Conservation (phyloP, 2,329 filamentous ascomycete species). For the Mollisiaceae sp. region DNA sequence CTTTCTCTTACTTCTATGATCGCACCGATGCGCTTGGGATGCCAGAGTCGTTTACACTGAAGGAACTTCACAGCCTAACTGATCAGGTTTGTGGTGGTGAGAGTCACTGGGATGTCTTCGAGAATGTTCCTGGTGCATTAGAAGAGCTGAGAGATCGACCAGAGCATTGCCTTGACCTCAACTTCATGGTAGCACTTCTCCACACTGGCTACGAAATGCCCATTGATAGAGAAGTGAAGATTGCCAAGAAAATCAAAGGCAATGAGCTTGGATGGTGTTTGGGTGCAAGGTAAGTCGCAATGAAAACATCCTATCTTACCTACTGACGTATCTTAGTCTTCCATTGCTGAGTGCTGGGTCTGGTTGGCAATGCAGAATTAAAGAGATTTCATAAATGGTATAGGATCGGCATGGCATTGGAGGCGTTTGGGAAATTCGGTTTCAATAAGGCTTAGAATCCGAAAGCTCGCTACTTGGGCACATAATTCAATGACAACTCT, state of each 20-base stretch:
- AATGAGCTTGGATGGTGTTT: slow-evolving; percentile 98
- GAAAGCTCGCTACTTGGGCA: slow-evolving; percentile 16
- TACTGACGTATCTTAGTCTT: slow-evolving; percentile 64
- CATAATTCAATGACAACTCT: slow-evolving; percentile 19
- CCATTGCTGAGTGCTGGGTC: slow-evolving; percentile 81
- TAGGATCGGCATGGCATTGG: slow-evolving; percentile 29
- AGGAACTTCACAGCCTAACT: slow-evolving; percentile 86
- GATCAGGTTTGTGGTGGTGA: slow-evolving; percentile 83
- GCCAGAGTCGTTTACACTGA: slow-evolving; percentile 95
- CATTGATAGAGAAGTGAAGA: slow-evolving; percentile 92
- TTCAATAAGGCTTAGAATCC: slow-evolving; percentile 25
- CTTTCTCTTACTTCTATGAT: slow-evolving; percentile 98
- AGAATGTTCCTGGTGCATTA: slow-evolving; percentile 75
- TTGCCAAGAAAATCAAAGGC: slow-evolving; percentile 97
- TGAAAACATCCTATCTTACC: neutral
- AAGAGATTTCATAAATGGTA: slow-evolving; percentile 65
- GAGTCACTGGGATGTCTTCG: slow-evolving; percentile 79
- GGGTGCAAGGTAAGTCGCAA: slow-evolving; percentile 78
- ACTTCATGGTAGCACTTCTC: slow-evolving; percentile 91
- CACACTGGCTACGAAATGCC: slow-evolving; percentile 99
- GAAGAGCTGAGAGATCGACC: slow-evolving; percentile 81
- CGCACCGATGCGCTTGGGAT: slow-evolving; percentile 92
- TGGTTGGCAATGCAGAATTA: slow-evolving; percentile 89
- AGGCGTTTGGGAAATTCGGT: slow-evolving; percentile 31
- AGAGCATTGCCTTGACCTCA: slow-evolving; percentile 93